Percentiles rank a stretch among this genome's conserved stretches.
These are phyloP conservation scores for Melaleuca alternifolia DNA, from an alignment of 345 rosid genomes.

Conservation along the genomic window DNA sequence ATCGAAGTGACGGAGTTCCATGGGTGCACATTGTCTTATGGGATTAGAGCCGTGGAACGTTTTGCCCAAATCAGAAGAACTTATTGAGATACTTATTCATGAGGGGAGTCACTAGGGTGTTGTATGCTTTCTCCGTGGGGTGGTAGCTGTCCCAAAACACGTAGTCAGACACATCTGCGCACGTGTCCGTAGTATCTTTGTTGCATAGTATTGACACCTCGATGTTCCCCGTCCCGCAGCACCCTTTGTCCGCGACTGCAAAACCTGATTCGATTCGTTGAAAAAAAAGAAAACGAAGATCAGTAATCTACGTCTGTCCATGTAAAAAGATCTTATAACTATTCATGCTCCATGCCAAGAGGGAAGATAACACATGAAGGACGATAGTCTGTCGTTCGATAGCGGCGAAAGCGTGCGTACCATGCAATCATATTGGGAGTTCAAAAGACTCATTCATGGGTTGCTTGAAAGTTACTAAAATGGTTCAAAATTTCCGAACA, in stretches of 20 bases:
- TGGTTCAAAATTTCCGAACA: too few species aligned
- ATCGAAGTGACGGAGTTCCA: not conserved
- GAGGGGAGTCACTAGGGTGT: conserved; percentile 3
- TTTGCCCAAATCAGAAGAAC: conserved; percentile 6
- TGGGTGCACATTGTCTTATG: not conserved
- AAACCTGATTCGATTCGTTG: conserved; percentile 12
- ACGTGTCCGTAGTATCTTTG: conserved; percentile 13
- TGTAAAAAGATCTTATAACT: not conserved
- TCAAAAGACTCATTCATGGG: not conserved
- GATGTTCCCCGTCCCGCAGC: conserved; percentile 45
- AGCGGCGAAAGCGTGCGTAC: not conserved
- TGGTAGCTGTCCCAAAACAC: conserved; percentile 72
- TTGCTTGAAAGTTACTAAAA: too few species aligned
- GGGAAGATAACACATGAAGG: not conserved
- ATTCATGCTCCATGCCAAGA: not conserved
- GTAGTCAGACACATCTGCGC: conserved; percentile 28
- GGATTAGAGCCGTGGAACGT: not conserved
- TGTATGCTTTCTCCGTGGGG: conserved; percentile 59
- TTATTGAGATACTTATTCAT: conserved; percentile 7
- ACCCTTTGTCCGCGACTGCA: conserved; percentile 30
- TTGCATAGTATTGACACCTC: conserved; percentile 38
- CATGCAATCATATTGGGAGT: not conserved
- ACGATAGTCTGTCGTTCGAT: not conserved
- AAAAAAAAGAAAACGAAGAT: not conserved
- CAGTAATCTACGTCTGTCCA: not conserved